Percentiles rank a stretch among this genome's conserved stretches.
These are phyloP conservation scores for Alternaria sp. DNA, from an alignment of 2,329 filamentous ascomycete genomes.

Conservation along the genomic window DNA sequence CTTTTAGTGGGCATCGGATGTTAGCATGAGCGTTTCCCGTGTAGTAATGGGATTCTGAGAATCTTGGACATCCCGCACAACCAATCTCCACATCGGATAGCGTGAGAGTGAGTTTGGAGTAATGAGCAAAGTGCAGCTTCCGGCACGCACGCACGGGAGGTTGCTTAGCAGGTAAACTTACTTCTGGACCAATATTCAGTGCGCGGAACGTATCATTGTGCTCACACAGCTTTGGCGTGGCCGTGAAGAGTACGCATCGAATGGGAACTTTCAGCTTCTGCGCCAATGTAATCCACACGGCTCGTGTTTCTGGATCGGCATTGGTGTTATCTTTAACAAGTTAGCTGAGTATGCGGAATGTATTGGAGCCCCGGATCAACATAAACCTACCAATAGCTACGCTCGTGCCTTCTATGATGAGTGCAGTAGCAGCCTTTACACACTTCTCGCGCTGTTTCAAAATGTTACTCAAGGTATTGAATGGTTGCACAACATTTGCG, in stretches of 20 bases:
- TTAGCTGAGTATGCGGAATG: constrained; percentile 26
- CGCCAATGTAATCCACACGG: constrained; percentile 80
- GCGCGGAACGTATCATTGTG: constrained; percentile 90
- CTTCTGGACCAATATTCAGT: constrained; percentile 56
- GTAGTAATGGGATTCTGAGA: not conserved
- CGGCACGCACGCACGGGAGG: constrained; percentile 11
- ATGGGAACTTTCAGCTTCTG: constrained; percentile 75
- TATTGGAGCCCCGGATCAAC: constrained; percentile 45
- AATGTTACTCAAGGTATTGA: constrained; percentile 42
- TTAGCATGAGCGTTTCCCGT: constrained; percentile 25
- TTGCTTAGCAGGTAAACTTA: constrained; percentile 38
- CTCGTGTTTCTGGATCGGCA: constrained; percentile 77
- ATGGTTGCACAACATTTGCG: constrained; percentile 38
- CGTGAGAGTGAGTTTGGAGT: constrained; percentile 6
- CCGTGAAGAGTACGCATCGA: constrained; percentile 85
- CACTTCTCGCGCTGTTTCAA: constrained; percentile 65
- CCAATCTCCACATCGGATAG: constrained; percentile 21
- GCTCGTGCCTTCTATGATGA: constrained; percentile 70
- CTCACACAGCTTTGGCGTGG: constrained; percentile 72
- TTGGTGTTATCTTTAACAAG: constrained; percentile 90
- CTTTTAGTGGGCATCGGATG: constrained; percentile 44
- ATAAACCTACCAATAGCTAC: constrained; percentile 77
- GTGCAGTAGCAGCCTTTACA: constrained; percentile 74
- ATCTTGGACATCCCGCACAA: constrained; percentile 11
- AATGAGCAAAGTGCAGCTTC: constrained; percentile 7